These are phyloP conservation scores for Ceratobasidium sp. DNA, from an alignment of 1,284 basidiomycete genomes.

Conservation along the genomic window DNA sequence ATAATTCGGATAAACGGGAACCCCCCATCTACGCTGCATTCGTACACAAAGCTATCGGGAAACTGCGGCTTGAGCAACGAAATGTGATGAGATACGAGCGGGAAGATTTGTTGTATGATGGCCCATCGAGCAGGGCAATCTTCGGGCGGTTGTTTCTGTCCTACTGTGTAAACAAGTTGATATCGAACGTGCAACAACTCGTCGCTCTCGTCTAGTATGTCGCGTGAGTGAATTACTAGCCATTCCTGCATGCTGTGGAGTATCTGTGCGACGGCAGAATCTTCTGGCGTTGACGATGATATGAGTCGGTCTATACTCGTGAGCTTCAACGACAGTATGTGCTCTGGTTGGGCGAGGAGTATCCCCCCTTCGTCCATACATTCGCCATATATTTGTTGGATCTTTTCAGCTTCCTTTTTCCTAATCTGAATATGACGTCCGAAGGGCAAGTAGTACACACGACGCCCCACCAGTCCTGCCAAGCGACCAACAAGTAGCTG, in stretches of 20 bases:
- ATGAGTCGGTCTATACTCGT: conserved; percentile 60
- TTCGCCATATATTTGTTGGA: conserved; percentile 57
- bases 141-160: conserved; percentile 59
- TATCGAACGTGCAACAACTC: conserved; percentile 66
- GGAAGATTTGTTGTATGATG: conserved; percentile 62
- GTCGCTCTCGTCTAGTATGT: conserved; percentile 69
- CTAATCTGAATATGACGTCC: conserved; percentile 58
- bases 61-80: conserved; percentile 21
- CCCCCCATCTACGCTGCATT: conserved; percentile 44
- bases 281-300: conserved; percentile 13
- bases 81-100: conserved; percentile 50
- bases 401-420: conserved; percentile 49
- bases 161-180: conserved; percentile 65
- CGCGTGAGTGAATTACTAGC: conserved; percentile 59
- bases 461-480: conserved; percentile 62
- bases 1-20: conserved; percentile 59
- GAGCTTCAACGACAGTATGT: conserved; percentile 66
- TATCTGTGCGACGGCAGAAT: conserved; percentile 21
- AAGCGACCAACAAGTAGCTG: conserved; percentile 63
- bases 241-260: conserved; percentile 56
- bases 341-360: conserved; percentile 66
- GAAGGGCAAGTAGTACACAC: conserved; percentile 66
- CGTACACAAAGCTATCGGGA: conserved; percentile 49
- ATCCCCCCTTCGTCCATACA: conserved; percentile 62
- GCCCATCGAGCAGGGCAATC: conserved; percentile 65